phyloP scores from a whole-genome alignment of 768 basidiomycete genomes.

The Russula brevipes region DNA sequence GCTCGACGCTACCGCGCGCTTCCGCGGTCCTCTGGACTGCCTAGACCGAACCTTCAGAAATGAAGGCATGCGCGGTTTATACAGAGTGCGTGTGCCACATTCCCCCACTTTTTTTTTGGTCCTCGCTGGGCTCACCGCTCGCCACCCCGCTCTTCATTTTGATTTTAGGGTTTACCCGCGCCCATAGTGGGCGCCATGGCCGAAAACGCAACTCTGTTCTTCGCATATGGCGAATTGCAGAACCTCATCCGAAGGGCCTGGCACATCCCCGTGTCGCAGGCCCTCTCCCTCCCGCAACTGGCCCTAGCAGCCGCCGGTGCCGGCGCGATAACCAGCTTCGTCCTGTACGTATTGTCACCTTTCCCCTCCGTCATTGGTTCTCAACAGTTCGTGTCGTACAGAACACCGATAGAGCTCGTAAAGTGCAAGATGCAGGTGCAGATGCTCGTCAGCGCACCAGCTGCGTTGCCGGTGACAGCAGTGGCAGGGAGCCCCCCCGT shows the following conservation, averaged over 20 bases:
- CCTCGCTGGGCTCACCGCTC: background rate
- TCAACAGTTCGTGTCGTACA: constrained; percentile 29
- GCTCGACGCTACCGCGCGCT: constrained; percentile 61
- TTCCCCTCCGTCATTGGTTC: background rate
- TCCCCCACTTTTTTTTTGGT: background rate
- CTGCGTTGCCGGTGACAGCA: constrained; percentile 19
- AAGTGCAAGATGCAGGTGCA: constrained; percentile 99
- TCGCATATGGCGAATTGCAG: constrained; percentile 77
- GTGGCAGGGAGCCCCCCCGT: constrained; percentile 39
- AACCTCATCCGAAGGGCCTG: constrained; percentile 46
- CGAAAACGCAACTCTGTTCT: constrained; percentile 85
- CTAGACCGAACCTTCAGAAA: constrained; percentile 71
- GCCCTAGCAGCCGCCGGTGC: constrained; percentile 82
- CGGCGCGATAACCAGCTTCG: constrained; percentile 79
- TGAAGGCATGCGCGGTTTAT: constrained; percentile 82
- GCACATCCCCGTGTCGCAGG: constrained; percentile 33
- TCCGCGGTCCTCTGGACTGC: constrained; percentile 85
- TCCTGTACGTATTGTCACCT: constrained; percentile 53
- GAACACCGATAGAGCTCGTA: constrained; percentile 90
- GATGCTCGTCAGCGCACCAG: constrained; percentile 51
- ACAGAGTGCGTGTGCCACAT: constrained; percentile 55
- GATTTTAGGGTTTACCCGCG: constrained; percentile 69
- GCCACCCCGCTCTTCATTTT: background rate
- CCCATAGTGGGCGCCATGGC: constrained; percentile 89
- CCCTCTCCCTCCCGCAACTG: constrained; percentile 62